Percentiles rank a stretch among this genome's conserved stretches.
These are phyloP conservation scores for Digitaria exilis DNA, from an alignment of 202 grass and related monocot genomes.

Conservation along the genomic window DNA sequence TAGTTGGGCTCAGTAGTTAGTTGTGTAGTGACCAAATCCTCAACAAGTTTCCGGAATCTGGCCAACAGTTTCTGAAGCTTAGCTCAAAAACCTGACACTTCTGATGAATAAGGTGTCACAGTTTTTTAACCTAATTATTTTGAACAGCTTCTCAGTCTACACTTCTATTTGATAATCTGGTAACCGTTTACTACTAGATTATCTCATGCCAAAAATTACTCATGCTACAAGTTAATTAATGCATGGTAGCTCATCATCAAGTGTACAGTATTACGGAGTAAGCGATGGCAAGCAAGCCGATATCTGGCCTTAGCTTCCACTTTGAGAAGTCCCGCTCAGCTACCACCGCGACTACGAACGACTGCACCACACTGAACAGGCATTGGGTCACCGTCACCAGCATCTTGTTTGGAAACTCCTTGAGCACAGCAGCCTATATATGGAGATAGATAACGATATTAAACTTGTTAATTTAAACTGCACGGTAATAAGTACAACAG, in stretches of 20 bases:
- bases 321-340: constrained; percentile 50
- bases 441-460: neutral
- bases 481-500: too few relatives aligned
- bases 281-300: constrained; percentile 40
- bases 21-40: neutral
- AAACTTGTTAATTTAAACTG: neutral
- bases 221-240: too few relatives aligned
- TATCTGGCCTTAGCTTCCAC: constrained; percentile 53
- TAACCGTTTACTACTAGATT: neutral
- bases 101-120: neutral
- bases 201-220: too few relatives aligned
- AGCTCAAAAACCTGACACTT: neutral
- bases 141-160: neutral
- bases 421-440: constrained; percentile 40
- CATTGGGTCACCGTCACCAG: constrained; percentile 43
- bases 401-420: constrained; percentile 57
- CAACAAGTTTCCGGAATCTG: neutral
- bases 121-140: neutral
- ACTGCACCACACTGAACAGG: constrained; percentile 50
- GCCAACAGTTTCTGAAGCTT: neutral
- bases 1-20: neutral
- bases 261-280: constrained; percentile 31
- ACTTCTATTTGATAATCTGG: neutral
- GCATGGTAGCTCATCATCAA: too few relatives aligned
- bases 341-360: constrained; percentile 31